Conservation (phyloP, 768 basidiomycete species). For the Tulasnella sp. region DNA sequence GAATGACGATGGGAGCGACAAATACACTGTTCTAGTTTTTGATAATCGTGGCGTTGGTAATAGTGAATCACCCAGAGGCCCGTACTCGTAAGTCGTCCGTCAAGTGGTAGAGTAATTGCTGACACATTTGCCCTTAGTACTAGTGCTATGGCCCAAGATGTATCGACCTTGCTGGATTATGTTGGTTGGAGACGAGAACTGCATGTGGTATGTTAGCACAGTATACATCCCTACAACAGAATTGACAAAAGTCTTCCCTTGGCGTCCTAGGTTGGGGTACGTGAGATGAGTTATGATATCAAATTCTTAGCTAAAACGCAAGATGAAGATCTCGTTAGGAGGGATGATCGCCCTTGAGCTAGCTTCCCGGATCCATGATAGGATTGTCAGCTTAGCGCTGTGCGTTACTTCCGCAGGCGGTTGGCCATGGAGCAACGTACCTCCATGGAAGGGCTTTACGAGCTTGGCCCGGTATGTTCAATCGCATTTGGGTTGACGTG, state of each 20-base stretch:
- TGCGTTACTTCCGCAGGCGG: constrained; percentile 61
- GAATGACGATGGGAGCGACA: constrained; percentile 19
- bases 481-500: neutral
- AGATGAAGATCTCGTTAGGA: constrained; percentile 44
- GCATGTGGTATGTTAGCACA: constrained; percentile 47
- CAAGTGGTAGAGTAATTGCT: neutral
- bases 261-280: constrained; percentile 10
- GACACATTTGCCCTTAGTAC: constrained; percentile 31
- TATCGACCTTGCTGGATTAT: constrained; percentile 49
- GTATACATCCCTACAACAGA: too few species aligned
- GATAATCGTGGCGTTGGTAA: constrained; percentile 79
- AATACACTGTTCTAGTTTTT: constrained; percentile 57
- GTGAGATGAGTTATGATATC: too few species aligned
- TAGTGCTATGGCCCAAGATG: constrained; percentile 65
- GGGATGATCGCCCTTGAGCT: constrained; percentile 82
- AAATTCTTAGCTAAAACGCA: neutral
- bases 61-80: constrained; percentile 54
- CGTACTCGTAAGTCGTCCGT: constrained; percentile 48
- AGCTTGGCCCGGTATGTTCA: neutral
- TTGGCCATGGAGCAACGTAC: constrained; percentile 41
- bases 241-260: too few species aligned
- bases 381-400: constrained; percentile 53
- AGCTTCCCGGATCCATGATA: constrained; percentile 47
- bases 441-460: constrained; percentile 28
- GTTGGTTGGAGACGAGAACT: constrained; percentile 58